Evolutionary conservation across 495 filamentous ascomycete genomes (phyloP), one percentile per base, ranked within the genome.

Genomic region (Lasiosphaeris hirsuta): DNA sequence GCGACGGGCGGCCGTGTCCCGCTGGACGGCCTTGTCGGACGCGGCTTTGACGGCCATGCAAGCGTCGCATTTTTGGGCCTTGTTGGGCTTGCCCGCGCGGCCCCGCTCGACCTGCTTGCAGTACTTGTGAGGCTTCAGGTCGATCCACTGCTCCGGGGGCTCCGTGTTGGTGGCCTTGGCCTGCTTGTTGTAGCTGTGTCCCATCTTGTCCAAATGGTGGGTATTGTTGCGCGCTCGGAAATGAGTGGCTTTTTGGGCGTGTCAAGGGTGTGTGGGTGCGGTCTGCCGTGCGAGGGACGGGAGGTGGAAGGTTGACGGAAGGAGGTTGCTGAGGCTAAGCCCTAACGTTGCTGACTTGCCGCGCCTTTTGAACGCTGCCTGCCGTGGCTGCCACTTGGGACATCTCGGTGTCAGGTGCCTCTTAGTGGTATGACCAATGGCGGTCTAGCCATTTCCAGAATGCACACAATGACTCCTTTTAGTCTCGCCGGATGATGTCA

Each of bases 41-140:
- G 47, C 34, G 8, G 62, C 62, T 63, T 69, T 69, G 61, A 69
- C n/a, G 1, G 33, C 46, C 17, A 62, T 38, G 36, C 67, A 70
- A 7, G 44, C 56, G 19, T 62, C 56, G 59, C 67, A 70, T 37
- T 63, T 59, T 38, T 70, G 67, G 6, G 64, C 66, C 51, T 69
- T 66, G 64, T 69, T 69, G 9, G 66, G 58, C 36, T 56, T 59
- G 34, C 60, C 64, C 3, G 13, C n/a, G 18, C 58, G 58, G 11
- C 62, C 64, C 23, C 34, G 19, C 57, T 70, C 67, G 10, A 58
- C 13, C 37, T 50, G 47, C 36, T 62, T 62, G 59, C 67, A 70
- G 48, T 68, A 70, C 52, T 70, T 70, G 61, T 70, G 67, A 0
- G 45, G 33, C 11, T 56, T 37, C 18, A 59, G 4, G 14, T 66